Percentiles rank a stretch among this genome's conserved stretches.
Conservation (phyloP, 1,284 basidiomycete genomes). For the Austroboletus niveus region DNA sequence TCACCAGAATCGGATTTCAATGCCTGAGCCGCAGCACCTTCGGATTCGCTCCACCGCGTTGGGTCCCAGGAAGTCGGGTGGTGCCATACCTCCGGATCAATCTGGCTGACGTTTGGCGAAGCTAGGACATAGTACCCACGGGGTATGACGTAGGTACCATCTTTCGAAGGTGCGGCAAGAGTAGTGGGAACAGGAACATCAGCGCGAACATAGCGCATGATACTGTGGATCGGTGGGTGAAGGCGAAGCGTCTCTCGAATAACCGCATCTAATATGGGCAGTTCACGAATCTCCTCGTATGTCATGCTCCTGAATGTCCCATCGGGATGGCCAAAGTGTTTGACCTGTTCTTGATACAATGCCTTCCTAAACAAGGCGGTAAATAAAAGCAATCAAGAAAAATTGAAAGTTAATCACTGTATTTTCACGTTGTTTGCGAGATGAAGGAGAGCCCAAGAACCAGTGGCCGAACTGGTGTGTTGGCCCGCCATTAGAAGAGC, state of each 20-base stretch:
- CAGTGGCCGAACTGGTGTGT: constrained; percentile 93
- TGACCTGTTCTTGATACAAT: constrained; percentile 88
- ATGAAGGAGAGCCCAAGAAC: constrained; percentile 91
- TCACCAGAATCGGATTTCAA: constrained; percentile 73
- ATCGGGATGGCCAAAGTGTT: constrained; percentile 78
- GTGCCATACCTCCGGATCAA: constrained; percentile 86
- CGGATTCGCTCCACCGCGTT: constrained; percentile 79
- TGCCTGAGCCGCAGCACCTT: constrained; percentile 75
- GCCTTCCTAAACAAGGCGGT: constrained; percentile 51
- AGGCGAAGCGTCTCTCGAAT: constrained; percentile 92
- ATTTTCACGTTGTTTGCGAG: constrained; percentile 80
- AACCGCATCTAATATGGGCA: constrained; percentile 85
- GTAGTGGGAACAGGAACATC: constrained; percentile 84
- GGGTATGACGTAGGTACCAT: constrained; percentile 80
- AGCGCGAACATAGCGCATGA: constrained; percentile 86
- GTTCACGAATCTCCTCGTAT: constrained; percentile 83
- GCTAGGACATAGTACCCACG: constrained; percentile 92
- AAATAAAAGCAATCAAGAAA: not conserved
- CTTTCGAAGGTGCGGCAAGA: constrained; percentile 76
- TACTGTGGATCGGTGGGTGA: constrained; percentile 92
- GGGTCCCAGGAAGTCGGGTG: constrained; percentile 78
- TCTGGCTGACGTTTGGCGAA: constrained; percentile 84
- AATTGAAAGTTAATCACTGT: constrained; percentile 51
- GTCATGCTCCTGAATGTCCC: constrained; percentile 80
- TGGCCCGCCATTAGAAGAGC: constrained; percentile 97